Base-by-base conservation (phyloP, 2,329 filamentous ascomycete genomes). In the Colletotrichum costaricense region DNA sequence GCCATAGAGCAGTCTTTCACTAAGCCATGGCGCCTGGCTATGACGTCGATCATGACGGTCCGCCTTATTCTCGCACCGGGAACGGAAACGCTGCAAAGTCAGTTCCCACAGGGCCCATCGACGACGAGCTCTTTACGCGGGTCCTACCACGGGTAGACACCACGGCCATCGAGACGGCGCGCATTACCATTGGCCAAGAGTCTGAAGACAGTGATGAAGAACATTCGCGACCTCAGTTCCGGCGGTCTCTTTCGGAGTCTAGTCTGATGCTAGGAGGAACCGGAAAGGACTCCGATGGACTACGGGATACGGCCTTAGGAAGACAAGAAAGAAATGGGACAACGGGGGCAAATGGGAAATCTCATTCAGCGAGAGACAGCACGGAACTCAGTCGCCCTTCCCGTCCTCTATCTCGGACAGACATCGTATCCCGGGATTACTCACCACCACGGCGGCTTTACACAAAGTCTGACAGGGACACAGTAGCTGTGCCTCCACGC, bases 81-180 rank as follows among this genome's bases (percentile, higher is more conserved):
- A 70, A 65, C 28, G 67, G 67, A 46, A 62, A 66, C 35, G 28
- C 33, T 7, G 16, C 56, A n/a, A 57, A 73, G 56, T n/a, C 56
- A 56, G 30, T 73, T 57, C 46, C 67, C 16, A 38, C 42, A 16
- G 70, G 70, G 22, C 46, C 60, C 28, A 56, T 70, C 67, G 70
- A 73, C 56, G 70, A 70, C 55, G 67, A 70, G 26, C 46, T 73
- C 28, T 26, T 73, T 26, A 49, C 70, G 16, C 59, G 49, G 42
- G 60, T 73, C 11, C 24, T 73, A 16, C 70, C 70, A 9, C 70
- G 67, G 3, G 60, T 60, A 30, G 67, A 73, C 56, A 70, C 26
- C 22, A 30, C 49, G 5, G 69, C 69, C 49, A 68, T 72, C n/a
- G 57, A 63, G 22, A 65, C 28, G 26, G 60, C 60, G 38, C 60